Base-by-base conservation (phyloP, 148 eudicot species). In the Vaccinium myrtillus region DNA sequence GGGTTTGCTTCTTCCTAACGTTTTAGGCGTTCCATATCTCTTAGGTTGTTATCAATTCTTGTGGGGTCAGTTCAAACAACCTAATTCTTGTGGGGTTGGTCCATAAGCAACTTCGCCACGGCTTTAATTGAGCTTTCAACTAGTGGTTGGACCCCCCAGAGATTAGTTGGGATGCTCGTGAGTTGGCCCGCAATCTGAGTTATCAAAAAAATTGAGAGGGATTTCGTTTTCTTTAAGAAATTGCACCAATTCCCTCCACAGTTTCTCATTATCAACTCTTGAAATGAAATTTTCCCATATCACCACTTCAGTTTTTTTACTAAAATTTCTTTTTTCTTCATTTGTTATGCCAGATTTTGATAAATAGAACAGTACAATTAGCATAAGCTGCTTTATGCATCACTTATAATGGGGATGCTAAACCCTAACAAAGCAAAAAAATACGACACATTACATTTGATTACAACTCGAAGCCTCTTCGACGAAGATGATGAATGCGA, bases 341-440 rank as follows among this genome's bases (percentile, higher is more conserved):
- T 48, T 18, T 5, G 51, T 36, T 69, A 16, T 50, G 70, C 76
- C 76, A 25, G 16, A 25, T 48, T 7, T 70, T 14, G 61, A 5
- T 15, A n/a, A 63, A 79, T 27, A 65, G 58, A 65, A 46, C 15
- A 54, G 46, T 65, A 78, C 82, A 78, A 14, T 43, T 36, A 67
- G 75, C 67, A 84, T 11, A 21, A 39, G 19, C 13, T 54, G 78
- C 81, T 59, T 48, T 59, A 79, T 61, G 48, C 13, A 27, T 83
- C 56, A 13, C 81, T 75, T 76, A 27, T 15, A 25, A 23, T 36
- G 46, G 19, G 46, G 71, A 79, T 54, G 55, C 79, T 70, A 39
- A 1, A 69, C 18, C 27, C 55, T 23, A 79, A 39, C 11, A 63
- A 46, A 48, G 51, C 50, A 73, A 80, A 46, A 80, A 11, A 67